Evolutionary conservation across 352 stramenopile genomes (phyloP), one percentile per base, ranked within the genome.

Genomic region (Ophiocytium majus): DNA sequence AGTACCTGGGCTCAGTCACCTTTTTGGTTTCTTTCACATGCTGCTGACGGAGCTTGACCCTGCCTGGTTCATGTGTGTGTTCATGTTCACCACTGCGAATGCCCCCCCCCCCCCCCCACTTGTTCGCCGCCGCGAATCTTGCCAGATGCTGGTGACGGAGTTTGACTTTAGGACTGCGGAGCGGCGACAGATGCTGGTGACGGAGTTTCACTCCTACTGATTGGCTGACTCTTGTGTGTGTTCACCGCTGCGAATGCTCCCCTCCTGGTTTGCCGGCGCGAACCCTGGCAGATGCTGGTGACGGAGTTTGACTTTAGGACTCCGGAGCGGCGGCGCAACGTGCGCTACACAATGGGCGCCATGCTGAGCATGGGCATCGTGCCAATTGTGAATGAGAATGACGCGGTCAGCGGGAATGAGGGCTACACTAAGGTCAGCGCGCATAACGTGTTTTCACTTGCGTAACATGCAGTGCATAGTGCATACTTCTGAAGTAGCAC

Each of bases 381-480:
- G 32, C 97, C 97, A 5, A 98, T 99, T 87, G 94, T 99, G 50
- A 99, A 99, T 90, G 96, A 99, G 87, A 99, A 99, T 90, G 97
- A 99, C 92, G 95, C 96, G 0, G 96, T 99, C 32, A 96, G 92
- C 50, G 94, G 92, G 5, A 95, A 96, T 88, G 79, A 92, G 63
- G 93, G 93, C 23, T 94, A 94, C 76, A 92, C 90, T 14, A 82
- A 85, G 49, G 66, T 78, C 19, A 23, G 57, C 28, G 23, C 28
- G 19, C 23, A 23, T 71, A 23, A 23, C 28, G 57, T 71, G 28
- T 28, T 71, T 71, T 23, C 28, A 71, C 57, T 23, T 71, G 23
- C 57, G n/a, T n/a, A n/a, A n/a, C n/a, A n/a, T n/a, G n/a, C n/a
- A n/a, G n/a, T n/a, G n/a, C n/a, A n/a, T n/a, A n/a, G n/a, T n/a